A percentile compares a stretch with the other conserved stretches of the same genome.
Conservation (phyloP, 1,284 basidiomycete species). For the Xerocomus tenax region DNA sequence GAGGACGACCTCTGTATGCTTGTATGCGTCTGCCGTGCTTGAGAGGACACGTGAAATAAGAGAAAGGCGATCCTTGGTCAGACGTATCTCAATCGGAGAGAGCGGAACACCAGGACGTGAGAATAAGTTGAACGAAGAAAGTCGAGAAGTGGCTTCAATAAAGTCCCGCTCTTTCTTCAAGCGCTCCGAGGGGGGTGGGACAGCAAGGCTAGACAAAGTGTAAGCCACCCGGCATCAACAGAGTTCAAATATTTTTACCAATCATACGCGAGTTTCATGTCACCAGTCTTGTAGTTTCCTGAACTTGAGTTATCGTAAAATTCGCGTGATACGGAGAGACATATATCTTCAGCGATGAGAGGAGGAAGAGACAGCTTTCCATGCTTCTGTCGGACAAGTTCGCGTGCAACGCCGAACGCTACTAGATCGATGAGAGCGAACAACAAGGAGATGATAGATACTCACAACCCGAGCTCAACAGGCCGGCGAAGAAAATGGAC, state of each 20-base stretch:
- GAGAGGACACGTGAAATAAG: conserved; percentile 76
- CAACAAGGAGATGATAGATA: conserved; percentile 23
- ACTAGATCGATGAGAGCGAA: conserved; percentile 13
- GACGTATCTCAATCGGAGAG: conserved; percentile 82
- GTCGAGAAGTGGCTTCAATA: conserved; percentile 86
- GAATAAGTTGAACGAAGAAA: conserved; percentile 74
- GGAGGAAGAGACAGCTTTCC: conserved; percentile 46
- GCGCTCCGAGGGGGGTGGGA: conserved; percentile 56
- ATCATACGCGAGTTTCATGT: conserved; percentile 92
- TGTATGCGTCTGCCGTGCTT: conserved; percentile 76
- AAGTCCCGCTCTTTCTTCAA: conserved; percentile 75
- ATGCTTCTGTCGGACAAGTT: conserved; percentile 50
- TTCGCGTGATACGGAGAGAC: conserved; percentile 72
- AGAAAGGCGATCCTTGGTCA: conserved; percentile 77
- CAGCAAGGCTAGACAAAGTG: conserved; percentile 51
- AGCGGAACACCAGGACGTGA: conserved; percentile 69
- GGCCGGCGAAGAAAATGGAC: conserved; percentile 73
- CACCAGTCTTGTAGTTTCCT: conserved; percentile 84
- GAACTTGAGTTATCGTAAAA: conserved; percentile 89
- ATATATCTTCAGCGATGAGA: conserved; percentile 63
- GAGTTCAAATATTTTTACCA: conserved; percentile 51
- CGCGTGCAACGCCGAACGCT: conserved; percentile 76
- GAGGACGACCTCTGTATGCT: conserved; percentile 81
- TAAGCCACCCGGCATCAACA: conserved; percentile 10
- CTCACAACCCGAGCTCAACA: conserved; percentile 82